These are phyloP conservation scores for Ustilago lituana DNA, from an alignment of 1,284 basidiomycete species.

Conservation along the genomic window DNA sequence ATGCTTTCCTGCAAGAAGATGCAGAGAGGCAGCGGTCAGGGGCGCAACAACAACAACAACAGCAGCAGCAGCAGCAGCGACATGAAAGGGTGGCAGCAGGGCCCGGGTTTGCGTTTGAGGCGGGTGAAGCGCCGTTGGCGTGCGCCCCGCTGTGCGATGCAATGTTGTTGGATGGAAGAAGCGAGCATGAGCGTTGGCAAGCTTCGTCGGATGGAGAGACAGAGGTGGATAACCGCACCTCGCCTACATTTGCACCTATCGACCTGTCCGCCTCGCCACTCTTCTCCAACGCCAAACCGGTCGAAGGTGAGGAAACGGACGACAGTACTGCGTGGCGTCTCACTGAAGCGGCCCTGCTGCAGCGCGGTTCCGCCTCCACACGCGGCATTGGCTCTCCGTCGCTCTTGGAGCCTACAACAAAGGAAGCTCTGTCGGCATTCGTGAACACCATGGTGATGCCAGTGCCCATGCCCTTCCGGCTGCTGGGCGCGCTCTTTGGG, in stretches of 20 bases:
- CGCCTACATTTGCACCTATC: not conserved
- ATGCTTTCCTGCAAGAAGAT: constrained; percentile 40
- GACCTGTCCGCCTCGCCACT: constrained; percentile 29
- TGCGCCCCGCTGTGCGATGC: constrained; percentile 13
- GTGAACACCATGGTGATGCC: constrained; percentile 53
- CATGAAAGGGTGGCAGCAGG: not conserved
- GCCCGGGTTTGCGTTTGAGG: constrained; percentile 30
- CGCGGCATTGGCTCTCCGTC: constrained; percentile 7
- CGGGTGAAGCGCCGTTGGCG: constrained; percentile 18
- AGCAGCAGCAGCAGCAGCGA: not conserved
- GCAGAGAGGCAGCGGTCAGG: constrained; percentile 10
- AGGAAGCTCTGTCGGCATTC: constrained; percentile 42
- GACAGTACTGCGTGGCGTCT: constrained; percentile 11
- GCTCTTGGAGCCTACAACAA: constrained; percentile 44
- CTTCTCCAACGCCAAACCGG: constrained; percentile 31
- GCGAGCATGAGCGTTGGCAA: constrained; percentile 23
- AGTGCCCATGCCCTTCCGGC: constrained; percentile 42
- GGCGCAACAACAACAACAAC: not conserved
- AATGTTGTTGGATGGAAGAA: constrained; percentile 30
- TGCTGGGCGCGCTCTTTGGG: constrained; percentile 41
- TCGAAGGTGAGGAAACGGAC: constrained; percentile 22
- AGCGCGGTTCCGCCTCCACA: constrained; percentile 20
- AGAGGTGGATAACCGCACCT: constrained; percentile 11
- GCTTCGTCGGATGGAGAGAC: constrained; percentile 7
- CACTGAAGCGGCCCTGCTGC: constrained; percentile 39